Evolutionary conservation across 169 alveolate species (phyloP).

Genomic region (Neospora caninum): DNA sequence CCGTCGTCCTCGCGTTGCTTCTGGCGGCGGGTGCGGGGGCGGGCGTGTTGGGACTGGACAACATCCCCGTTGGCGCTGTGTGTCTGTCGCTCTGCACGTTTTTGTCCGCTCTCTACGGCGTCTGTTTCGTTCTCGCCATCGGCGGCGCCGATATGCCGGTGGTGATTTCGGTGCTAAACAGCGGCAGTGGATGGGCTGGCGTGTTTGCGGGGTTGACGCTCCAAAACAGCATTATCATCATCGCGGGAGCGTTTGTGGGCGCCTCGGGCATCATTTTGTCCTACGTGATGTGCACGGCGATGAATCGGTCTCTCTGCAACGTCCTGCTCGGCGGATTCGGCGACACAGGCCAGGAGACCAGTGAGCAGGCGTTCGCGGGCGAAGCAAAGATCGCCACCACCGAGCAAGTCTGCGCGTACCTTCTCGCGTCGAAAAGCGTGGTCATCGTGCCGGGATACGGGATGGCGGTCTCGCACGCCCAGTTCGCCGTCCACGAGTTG

Average conservation of each 20-base stretch:
- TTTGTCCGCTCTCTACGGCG: slow-evolving; percentile 22
- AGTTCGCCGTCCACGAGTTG: slow-evolving; percentile 84
- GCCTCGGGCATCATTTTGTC: slow-evolving; percentile 91
- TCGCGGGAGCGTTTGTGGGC: slow-evolving; percentile 90
- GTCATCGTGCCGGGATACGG: slow-evolving; percentile 94
- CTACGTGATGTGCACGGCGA: slow-evolving; percentile 91
- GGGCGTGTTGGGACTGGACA: not conserved
- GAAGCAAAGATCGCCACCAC: not conserved
- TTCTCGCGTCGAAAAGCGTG: slow-evolving; percentile 80
- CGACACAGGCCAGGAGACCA: not conserved
- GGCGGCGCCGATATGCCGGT: slow-evolving; percentile 69
- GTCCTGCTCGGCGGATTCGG: slow-evolving; percentile 92
- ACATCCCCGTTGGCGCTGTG: not conserved
- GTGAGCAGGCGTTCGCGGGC: not conserved
- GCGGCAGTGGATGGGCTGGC: slow-evolving; percentile 87
- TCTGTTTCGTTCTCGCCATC: slow-evolving; percentile 52
- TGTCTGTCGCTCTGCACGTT: slow-evolving; percentile 41
- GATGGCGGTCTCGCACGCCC: slow-evolving; percentile 89
- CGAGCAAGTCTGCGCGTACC: slow-evolving; percentile 81
- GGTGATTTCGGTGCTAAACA: slow-evolving; percentile 81
- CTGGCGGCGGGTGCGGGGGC: not conserved
- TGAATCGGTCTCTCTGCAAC: slow-evolving; percentile 87
- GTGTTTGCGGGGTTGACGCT: slow-evolving; percentile 82
- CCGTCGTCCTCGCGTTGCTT: not conserved
- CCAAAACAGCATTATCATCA: slow-evolving; percentile 78